Conservation (phyloP, 352 stramenopile genomes). For the Plasmopara muralis region DNA sequence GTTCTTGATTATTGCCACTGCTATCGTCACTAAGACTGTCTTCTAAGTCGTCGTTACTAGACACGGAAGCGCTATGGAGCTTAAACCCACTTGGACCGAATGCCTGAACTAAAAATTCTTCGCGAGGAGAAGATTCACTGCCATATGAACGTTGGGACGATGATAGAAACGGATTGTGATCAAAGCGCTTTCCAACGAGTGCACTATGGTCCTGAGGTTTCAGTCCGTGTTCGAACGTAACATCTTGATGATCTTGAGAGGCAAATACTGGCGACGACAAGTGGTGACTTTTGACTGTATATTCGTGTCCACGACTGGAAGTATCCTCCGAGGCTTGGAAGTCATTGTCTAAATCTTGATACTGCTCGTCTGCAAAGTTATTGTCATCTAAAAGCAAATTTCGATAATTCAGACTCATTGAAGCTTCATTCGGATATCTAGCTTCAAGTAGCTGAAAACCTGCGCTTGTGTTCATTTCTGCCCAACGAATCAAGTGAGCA, state of each 20-base stretch:
- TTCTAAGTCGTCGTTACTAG: slow-evolving; percentile 25
- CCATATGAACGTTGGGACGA: slow-evolving; percentile 13
- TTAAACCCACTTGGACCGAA: slow-evolving; percentile 58
- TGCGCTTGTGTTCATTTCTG: slow-evolving; percentile 13
- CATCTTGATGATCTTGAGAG: slow-evolving; percentile 17
- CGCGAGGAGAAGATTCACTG: slow-evolving; percentile 49
- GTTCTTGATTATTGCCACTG: slow-evolving; percentile 26
- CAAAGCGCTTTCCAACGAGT: slow-evolving; percentile 14
- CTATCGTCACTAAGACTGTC: slow-evolving; percentile 24
- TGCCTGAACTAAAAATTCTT: slow-evolving; percentile 65
- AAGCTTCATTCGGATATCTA: slow-evolving; percentile 17
- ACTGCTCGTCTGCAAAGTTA: slow-evolving; percentile 22
- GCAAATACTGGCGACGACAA: slow-evolving; percentile 8
- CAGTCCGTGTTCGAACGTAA: slow-evolving; percentile 12
- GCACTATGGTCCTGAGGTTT: slow-evolving; percentile 15
- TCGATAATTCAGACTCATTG: slow-evolving; percentile 6
- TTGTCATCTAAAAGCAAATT: slow-evolving; percentile 17
- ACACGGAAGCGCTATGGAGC: slow-evolving; percentile 25
- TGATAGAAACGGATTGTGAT: slow-evolving; percentile 21
- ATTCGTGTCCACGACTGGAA: slow-evolving; percentile 8
- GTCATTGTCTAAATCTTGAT: slow-evolving; percentile 15
- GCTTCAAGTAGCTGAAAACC: slow-evolving; percentile 12
- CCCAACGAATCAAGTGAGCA: slow-evolving; percentile 1
- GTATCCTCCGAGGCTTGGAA: slow-evolving; percentile 4
- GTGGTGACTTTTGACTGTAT: slow-evolving; percentile 5